These are phyloP conservation scores for Claviceps cyperi DNA, from an alignment of 2,329 filamentous ascomycete species.

Conservation along the genomic window DNA sequence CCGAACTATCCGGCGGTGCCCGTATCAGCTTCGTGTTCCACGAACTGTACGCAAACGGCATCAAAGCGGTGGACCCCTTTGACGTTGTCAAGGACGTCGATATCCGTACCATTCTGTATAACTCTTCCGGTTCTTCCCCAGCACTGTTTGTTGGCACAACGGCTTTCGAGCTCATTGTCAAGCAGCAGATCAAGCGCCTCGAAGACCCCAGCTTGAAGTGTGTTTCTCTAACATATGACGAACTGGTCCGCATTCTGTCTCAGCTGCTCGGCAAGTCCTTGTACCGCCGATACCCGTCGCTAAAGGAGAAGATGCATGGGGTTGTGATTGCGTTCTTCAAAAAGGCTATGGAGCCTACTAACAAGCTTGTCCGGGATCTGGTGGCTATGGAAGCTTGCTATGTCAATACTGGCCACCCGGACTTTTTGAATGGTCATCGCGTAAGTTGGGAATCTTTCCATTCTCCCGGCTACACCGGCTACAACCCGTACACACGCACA, in stretches of 20 bases:
- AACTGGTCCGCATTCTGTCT: conserved; percentile 85
- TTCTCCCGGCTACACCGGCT: too few species aligned
- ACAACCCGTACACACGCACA: too few species aligned
- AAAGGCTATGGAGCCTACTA: conserved; percentile 94
- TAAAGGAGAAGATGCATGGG: conserved; percentile 93
- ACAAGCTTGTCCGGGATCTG: conserved; percentile 87
- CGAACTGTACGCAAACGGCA: conserved; percentile 91
- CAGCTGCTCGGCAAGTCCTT: conserved; percentile 79
- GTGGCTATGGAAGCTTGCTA: conserved; percentile 95
- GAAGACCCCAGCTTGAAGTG: conserved; percentile 97
- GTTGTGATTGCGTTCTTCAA: conserved; percentile 95
- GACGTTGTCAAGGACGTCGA: conserved; percentile 95
- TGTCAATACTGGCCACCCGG: conserved; percentile 95
- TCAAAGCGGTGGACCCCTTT: conserved; percentile 96
- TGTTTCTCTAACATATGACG: conserved; percentile 92
- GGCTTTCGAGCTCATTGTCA: conserved; percentile 97
- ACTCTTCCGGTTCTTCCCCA: conserved; percentile 95
- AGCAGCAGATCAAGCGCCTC: conserved; percentile 92
- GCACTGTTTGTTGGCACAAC: conserved; percentile 94
- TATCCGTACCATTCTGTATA: conserved; percentile 93
- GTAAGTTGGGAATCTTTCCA: conserved; percentile 29
- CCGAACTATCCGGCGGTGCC: conserved; percentile 88
- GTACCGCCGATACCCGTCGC: conserved; percentile 80
- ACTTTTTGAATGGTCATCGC: conserved; percentile 91
- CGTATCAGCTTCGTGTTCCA: conserved; percentile 99